Conservation (phyloP, 305 asterid genomes). For the Fraxinus ornus region DNA sequence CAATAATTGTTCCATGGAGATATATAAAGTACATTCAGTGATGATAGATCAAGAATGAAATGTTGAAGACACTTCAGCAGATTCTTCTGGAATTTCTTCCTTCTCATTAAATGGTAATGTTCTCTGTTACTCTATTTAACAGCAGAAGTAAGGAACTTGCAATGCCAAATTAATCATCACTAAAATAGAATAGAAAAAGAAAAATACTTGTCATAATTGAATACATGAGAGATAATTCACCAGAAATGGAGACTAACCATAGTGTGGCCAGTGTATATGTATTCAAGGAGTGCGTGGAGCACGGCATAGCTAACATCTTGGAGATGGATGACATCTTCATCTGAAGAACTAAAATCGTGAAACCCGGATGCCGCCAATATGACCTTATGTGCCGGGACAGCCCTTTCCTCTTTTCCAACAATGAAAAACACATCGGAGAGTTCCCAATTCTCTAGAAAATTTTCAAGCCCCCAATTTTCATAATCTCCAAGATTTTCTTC, state of each 20-base stretch:
- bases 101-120: not conserved
- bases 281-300: constrained; percentile 75
- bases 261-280: constrained; percentile 72
- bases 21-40: not conserved
- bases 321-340: constrained; percentile 53
- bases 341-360: constrained; percentile 45
- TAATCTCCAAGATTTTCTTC: constrained; percentile 55
- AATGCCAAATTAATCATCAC: constrained; percentile 3
- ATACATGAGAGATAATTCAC: not conserved
- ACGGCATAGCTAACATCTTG: constrained; percentile 53
- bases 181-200: not conserved
- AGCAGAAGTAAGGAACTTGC: constrained; percentile 3
- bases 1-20: not conserved
- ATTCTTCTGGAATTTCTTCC: not conserved
- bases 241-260: constrained; percentile 49
- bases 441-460: constrained; percentile 83
- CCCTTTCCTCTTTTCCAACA: constrained; percentile 72
- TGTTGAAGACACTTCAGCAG: not conserved
- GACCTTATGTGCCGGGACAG: constrained; percentile 82
- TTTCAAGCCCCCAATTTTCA: constrained; percentile 79
- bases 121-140: not conserved
- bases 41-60: not conserved
- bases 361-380: constrained; percentile 76
- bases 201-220: not conserved
- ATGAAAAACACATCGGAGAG: constrained; percentile 69